A percentile compares a stretch with the other conserved stretches of the same genome.
Conservation (phyloP, 2,329 filamentous ascomycete genomes). For the Camptophora hylomeconis region DNA sequence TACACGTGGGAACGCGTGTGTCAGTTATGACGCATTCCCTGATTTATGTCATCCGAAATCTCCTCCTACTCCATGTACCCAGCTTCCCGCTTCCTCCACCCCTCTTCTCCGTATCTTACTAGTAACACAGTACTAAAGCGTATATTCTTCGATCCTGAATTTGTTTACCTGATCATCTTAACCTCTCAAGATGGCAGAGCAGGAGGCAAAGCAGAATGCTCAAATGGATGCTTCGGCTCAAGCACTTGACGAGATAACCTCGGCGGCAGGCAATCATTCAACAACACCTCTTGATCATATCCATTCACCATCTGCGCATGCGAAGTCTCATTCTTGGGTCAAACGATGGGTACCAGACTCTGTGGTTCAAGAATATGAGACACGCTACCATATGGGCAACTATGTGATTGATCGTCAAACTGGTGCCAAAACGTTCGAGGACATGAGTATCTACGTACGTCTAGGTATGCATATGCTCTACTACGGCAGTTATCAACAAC, state of each 20-base stretch:
- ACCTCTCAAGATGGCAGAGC: no score
- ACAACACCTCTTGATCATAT: constrained; percentile 3
- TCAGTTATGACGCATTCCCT: no score
- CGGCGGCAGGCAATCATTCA: constrained; percentile 3
- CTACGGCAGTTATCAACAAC: constrained; percentile 28
- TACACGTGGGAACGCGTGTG: no score
- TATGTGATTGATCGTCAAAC: constrained; percentile 30
- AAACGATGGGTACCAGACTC: constrained; percentile 11
- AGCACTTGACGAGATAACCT: constrained; percentile 4
- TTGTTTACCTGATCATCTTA: no score
- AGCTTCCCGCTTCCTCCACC: no score
- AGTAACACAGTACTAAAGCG: no score
- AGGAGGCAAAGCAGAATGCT: no score
- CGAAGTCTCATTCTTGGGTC: constrained; percentile 14
- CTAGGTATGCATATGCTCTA: constrained; percentile 24
- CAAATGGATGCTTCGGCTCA: no score
- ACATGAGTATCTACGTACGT: constrained; percentile 31
- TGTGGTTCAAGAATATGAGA: constrained; percentile 19
- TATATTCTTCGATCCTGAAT: no score
- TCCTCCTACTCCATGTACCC: no score
- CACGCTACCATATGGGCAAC: constrained; percentile 28
- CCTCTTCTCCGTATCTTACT: no score
- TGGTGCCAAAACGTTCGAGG: constrained; percentile 27
- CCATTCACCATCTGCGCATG: constrained; percentile 3
- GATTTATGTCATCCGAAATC: no score